Evolutionary conservation across 345 rosid species (phyloP), one percentile per base, ranked within the genome.

Genomic region (Geranium rotundifolium): DNA sequence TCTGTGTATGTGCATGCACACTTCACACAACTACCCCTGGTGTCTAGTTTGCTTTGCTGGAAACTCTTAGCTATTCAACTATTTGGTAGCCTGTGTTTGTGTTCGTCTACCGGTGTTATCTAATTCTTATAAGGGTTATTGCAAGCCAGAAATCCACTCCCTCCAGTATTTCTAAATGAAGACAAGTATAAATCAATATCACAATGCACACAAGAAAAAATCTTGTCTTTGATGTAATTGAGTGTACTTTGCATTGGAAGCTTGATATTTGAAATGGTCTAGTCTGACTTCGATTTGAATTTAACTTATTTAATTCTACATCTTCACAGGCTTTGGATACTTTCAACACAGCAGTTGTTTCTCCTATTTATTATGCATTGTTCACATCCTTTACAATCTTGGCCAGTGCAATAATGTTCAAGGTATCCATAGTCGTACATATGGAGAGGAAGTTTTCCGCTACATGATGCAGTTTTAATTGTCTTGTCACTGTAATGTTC

Each of bases 321-420:
- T 73, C 54, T 19, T 68, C 77, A 77, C 90, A 84, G 95, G 95
- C 95, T 30, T 65, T 87, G 77, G 95, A 87, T 69, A 87, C 82
- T 29, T 87, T 87, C 82, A 84, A 87, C 76, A 82, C 93, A 8
- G 74, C 93, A 17, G 58, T 84, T 56, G 93, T 87, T 75, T 87
- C 93, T 73, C 90, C 95, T 3, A 84, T 86, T 23, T 86, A 86
- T 67, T 86, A 79, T 61, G 95, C 95, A 52, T 58, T 79, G 85
- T 87, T 84, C 72, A 87, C 95, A 19, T 77, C 95, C 39, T 82
- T 87, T 66, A 87, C 95, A 19, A 87, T 87, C 58, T 67, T 84
- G 12, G 95, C 95, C 19, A 87, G 95, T 73, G 88, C 88, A 62
- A 84, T 84, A 75, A 87, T 87, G 90, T 87, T 87, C 57, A 87